Percentiles rank a stretch among this genome's conserved stretches.
phyloP scores from a whole-genome alignment of 768 basidiomycete species.

The Cyclocybe cylindracea region DNA sequence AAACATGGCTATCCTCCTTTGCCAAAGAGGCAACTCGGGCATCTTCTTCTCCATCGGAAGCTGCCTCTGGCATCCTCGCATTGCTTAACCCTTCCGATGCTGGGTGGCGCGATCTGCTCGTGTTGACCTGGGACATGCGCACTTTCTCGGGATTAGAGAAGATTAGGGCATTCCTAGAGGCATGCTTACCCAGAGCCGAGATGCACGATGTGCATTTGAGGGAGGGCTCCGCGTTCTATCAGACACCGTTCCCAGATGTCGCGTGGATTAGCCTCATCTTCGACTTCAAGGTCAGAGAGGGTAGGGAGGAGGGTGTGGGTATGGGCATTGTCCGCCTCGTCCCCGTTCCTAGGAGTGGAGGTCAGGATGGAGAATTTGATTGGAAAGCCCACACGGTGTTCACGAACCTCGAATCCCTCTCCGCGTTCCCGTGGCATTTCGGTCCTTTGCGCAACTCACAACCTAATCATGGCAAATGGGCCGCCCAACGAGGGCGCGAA shows the following conservation, averaged over 20 bases:
- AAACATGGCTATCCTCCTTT: conserved; percentile 23
- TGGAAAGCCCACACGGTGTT: conserved; percentile 60
- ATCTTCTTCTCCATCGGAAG: not conserved
- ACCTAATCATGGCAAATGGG: conserved; percentile 54
- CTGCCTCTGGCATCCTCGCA: conserved; percentile 16
- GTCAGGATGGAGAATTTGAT: conserved; percentile 1
- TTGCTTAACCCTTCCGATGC: conserved; percentile 30
- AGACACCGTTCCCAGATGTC: conserved; percentile 38
- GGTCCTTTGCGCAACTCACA: conserved; percentile 37
- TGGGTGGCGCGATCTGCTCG: conserved; percentile 52
- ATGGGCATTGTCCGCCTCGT: conserved; percentile 53
- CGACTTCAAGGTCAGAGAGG: conserved; percentile 47
- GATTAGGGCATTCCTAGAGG: conserved; percentile 34
- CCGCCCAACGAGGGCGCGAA: conserved; percentile 38
- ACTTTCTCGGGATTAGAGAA: conserved; percentile 37
- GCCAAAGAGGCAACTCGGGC: conserved; percentile 2
- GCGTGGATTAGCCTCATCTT: conserved; percentile 50
- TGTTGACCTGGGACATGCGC: conserved; percentile 52
- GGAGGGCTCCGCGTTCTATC: conserved; percentile 22
- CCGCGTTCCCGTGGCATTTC: conserved; percentile 40
- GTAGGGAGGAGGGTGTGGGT: conserved; percentile 41
- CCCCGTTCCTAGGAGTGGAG: conserved; percentile 31
- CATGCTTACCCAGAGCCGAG: conserved; percentile 28
- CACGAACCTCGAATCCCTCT: conserved; percentile 52
- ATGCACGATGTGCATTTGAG: conserved; percentile 23